Evolutionary conservation across 116 monocot species (phyloP).

Genomic region (Papilionanthe hybrid): DNA sequence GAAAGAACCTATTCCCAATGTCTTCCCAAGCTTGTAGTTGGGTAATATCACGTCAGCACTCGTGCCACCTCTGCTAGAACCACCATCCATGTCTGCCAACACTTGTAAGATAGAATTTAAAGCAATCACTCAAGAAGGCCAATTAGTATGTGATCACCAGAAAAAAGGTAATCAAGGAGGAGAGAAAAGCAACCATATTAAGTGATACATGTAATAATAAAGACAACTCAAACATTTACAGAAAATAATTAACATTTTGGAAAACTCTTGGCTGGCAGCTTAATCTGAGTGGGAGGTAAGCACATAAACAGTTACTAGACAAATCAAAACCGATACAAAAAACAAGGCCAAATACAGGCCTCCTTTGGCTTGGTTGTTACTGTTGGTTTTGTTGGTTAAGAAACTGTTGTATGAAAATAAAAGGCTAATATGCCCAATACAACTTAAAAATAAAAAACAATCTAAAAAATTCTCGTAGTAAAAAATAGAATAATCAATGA

Average conservation of each 20-base stretch:
- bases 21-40: constrained; percentile 66
- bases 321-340: not conserved
- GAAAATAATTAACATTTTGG: not conserved
- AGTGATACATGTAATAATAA: not conserved
- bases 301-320: not conserved
- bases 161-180: not conserved
- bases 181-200: not conserved
- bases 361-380: too few relatives aligned
- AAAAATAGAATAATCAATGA: too few relatives aligned
- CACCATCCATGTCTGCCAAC: constrained; percentile 19
- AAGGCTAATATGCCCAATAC: too few relatives aligned
- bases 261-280: not conserved
- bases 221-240: not conserved
- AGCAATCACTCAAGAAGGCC: not conserved
- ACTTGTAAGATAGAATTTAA: not conserved
- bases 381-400: too few relatives aligned
- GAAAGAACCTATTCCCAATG: constrained; percentile 73
- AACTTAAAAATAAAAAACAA: too few relatives aligned
- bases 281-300: not conserved
- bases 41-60: constrained; percentile 35
- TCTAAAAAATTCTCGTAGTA: too few relatives aligned
- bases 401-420: not conserved
- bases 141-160: not conserved
- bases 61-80: constrained; percentile 29
- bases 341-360: not conserved